Conservation (phyloP, 495 filamentous ascomycete species). For the Aspergillus heteromorphus region DNA sequence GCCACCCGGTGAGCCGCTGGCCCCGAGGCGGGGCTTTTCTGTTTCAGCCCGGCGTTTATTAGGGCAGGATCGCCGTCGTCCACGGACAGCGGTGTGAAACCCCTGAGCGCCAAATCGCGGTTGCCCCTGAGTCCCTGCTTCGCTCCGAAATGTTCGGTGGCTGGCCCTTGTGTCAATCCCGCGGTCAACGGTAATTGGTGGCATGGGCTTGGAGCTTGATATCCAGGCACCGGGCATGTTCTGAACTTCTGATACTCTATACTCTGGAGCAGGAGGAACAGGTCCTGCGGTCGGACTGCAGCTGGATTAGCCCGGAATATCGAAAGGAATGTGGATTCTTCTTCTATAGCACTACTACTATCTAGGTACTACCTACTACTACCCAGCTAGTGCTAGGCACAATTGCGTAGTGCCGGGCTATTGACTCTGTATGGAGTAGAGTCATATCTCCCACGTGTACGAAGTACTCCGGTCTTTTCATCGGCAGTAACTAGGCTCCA, state of each 20-base stretch:
- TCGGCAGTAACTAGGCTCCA: not conserved
- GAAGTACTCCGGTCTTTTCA: not conserved
- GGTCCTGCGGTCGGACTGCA: not conserved
- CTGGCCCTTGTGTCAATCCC: not conserved
- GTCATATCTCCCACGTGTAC: not conserved
- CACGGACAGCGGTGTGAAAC: slow-evolving; percentile 13
- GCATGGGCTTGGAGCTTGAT: no score
- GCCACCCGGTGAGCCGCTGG: slow-evolving; percentile 1
- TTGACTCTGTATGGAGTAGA: not conserved
- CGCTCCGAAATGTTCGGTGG: not conserved
- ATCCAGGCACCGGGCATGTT: not conserved
- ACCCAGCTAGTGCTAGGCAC: not conserved
- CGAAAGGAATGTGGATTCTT: not conserved
- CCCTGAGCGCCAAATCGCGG: slow-evolving; percentile 4
- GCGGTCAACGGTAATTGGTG: not conserved
- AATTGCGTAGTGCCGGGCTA: not conserved
- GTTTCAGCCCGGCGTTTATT: slow-evolving; percentile 15
- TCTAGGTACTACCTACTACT: no score
- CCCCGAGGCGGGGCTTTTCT: slow-evolving; percentile 5
- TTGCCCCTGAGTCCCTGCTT: slow-evolving; percentile 15
- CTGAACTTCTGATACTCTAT: no score
- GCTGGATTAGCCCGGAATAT: no score
- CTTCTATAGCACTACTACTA: not conserved
- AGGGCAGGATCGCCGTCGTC: slow-evolving; percentile 9
- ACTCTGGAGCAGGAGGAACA: not conserved